Evolutionary conservation across 2,329 filamentous ascomycete species (phyloP).

Genomic region (Aquanectria penicillioides): DNA sequence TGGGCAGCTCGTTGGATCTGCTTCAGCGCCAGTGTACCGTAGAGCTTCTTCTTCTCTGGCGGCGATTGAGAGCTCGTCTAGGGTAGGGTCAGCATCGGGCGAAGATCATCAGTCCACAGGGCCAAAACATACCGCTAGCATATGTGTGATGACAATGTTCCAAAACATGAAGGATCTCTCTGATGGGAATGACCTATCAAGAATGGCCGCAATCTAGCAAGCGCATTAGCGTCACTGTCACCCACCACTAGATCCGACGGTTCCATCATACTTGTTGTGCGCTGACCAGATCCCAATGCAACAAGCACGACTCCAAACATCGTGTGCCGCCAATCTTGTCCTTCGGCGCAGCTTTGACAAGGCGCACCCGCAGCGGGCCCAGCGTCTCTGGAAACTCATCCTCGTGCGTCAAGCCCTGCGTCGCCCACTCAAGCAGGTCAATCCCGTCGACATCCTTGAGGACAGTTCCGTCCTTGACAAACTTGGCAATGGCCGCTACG

Average conservation of each 20-base stretch:
- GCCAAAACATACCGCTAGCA: conserved; percentile 60
- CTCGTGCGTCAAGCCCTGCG: conserved; percentile 49
- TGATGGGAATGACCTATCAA: conserved; percentile 61
- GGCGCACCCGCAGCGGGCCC: conserved; percentile 59
- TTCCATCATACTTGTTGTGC: conserved; percentile 61
- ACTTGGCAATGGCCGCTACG: conserved; percentile 55
- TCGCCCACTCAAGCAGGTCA: conserved; percentile 66
- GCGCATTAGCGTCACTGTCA: conserved; percentile 13
- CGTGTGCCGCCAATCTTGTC: conserved; percentile 52
- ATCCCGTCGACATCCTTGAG: conserved; percentile 61
- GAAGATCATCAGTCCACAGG: not conserved
- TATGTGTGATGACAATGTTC: conserved; percentile 63
- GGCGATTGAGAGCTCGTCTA: conserved; percentile 59
- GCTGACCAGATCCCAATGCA: conserved; percentile 65
- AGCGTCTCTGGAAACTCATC: conserved; percentile 58
- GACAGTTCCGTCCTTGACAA: conserved; percentile 56
- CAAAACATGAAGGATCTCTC: conserved; percentile 63
- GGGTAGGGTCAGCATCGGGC: conserved; percentile 14
- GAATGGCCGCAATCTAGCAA: conserved; percentile 62
- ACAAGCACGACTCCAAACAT: conserved; percentile 63
- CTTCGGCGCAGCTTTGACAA: conserved; percentile 64
- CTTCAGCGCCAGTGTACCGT: conserved; percentile 60
- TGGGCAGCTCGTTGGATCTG: conserved; percentile 62
- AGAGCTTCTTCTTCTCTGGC: conserved; percentile 61
- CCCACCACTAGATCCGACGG: too few species aligned